Evolutionary conservation across 176 grass and related monocot genomes (phyloP).

Genomic region (Musa schizocarpa): DNA sequence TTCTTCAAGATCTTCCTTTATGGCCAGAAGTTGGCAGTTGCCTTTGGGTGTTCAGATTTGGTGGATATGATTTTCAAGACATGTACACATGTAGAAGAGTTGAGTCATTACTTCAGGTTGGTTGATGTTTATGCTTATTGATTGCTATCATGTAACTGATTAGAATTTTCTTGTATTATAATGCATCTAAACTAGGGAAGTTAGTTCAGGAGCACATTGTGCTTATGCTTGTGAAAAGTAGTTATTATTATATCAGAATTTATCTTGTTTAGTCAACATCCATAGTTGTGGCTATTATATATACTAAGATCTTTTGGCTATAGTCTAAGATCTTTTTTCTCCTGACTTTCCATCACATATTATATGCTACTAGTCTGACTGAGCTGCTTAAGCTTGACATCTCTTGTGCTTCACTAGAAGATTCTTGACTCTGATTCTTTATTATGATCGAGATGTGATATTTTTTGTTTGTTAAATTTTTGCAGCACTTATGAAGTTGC

Average conservation of each 20-base stretch:
- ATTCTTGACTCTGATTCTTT: not conserved
- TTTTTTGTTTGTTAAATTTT: constrained; percentile 19
- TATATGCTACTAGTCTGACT: not conserved
- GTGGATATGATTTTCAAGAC: not conserved
- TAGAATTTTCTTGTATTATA: too few species aligned
- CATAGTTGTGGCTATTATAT: not conserved
- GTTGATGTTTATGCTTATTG: not conserved
- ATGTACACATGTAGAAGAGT: not conserved
- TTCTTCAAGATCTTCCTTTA: not conserved
- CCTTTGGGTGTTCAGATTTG: not conserved
- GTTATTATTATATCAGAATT: not conserved
- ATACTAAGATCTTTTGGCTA: not conserved
- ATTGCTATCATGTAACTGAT: not conserved
- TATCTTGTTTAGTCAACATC: not conserved
- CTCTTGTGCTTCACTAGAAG: not conserved
- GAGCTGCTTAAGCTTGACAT: not conserved
- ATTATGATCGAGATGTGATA: not conserved
- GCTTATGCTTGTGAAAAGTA: not conserved
- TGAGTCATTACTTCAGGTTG: not conserved
- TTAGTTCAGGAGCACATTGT: not conserved
- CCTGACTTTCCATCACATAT: not conserved
- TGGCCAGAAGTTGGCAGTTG: not conserved
- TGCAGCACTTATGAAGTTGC: constrained; percentile 87
- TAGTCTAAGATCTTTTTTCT: not conserved
- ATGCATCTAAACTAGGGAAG: not conserved